Conservation (phyloP, 345 rosid genomes). For the Litchi chinensis region DNA sequence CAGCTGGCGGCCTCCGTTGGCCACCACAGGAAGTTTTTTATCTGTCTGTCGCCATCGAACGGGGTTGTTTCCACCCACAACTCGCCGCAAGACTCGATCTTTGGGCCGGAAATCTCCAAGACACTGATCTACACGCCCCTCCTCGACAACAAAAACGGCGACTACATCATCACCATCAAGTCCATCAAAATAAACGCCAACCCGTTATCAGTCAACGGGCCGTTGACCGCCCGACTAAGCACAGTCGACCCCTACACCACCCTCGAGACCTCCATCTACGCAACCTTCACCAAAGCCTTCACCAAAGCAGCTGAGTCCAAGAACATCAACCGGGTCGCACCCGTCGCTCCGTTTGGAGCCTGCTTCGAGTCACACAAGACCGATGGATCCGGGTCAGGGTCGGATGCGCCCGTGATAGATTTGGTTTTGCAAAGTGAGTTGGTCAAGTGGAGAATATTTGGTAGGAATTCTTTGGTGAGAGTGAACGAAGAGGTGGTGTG, state of each 20-base stretch:
- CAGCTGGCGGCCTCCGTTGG: slow-evolving; percentile 50
- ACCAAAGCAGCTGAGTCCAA: slow-evolving; percentile 41
- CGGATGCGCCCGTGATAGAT: slow-evolving; percentile 55
- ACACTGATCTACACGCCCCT: slow-evolving; percentile 65
- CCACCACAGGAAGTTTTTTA: slow-evolving; percentile 38
- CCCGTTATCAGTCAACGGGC: slow-evolving; percentile 31
- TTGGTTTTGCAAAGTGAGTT: slow-evolving; percentile 83
- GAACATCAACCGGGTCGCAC: slow-evolving; percentile 41
- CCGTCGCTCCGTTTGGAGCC: slow-evolving; percentile 57
- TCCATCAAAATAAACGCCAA: slow-evolving; percentile 58
- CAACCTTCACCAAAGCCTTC: slow-evolving; percentile 42
- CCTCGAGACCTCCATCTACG: slow-evolving; percentile 60
- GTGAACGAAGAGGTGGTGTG: slow-evolving; percentile 55
- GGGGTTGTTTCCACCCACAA: slow-evolving; percentile 50
- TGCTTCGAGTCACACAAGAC: slow-evolving; percentile 41
- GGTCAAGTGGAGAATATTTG: slow-evolving; percentile 77
- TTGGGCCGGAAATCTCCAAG: slow-evolving; percentile 39
- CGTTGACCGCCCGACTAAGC: slow-evolving; percentile 49
- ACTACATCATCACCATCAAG: slow-evolving; percentile 52
- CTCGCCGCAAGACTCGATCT: slow-evolving; percentile 33
- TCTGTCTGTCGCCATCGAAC: slow-evolving; percentile 52
- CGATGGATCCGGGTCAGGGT: neutral
- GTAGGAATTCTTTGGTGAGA: slow-evolving; percentile 60
- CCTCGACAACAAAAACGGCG: slow-evolving; percentile 11
- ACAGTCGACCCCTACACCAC: slow-evolving; percentile 67